Evolutionary conservation across 495 filamentous ascomycete species (phyloP).

Genomic region (Podospora tetraspora): DNA sequence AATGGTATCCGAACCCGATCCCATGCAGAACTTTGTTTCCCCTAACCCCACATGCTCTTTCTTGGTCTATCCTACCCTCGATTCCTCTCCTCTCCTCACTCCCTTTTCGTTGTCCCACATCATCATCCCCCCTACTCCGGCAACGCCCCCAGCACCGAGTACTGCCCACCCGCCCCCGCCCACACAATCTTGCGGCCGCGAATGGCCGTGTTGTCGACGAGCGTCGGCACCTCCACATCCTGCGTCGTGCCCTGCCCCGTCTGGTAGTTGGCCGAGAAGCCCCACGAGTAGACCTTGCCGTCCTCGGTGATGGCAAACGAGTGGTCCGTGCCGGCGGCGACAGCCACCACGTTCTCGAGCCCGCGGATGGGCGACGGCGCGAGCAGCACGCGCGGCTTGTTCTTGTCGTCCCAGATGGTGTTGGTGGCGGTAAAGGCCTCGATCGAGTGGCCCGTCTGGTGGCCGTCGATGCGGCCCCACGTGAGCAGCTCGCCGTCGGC

Average conservation of each 20-base stretch:
- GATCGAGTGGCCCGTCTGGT: constrained; percentile 54
- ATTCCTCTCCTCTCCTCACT: not conserved
- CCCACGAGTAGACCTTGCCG: constrained; percentile 64
- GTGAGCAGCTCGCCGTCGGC: constrained; percentile 56
- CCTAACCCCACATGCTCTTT: not conserved
- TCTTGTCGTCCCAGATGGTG: constrained; percentile 51
- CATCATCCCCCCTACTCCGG: constrained; percentile 3
- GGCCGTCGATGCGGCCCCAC: constrained; percentile 65
- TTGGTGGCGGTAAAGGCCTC: constrained; percentile 48
- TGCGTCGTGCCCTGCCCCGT: constrained; percentile 58
- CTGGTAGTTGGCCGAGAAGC: constrained; percentile 62
- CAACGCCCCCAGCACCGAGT: constrained; percentile 50
- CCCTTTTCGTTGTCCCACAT: not conserved
- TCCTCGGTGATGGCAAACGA: constrained; percentile 53
- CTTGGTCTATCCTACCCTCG: not conserved
- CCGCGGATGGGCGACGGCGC: constrained; percentile 41
- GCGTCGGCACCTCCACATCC: constrained; percentile 53
- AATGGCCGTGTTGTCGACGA: constrained; percentile 59
- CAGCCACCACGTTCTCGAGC: constrained; percentile 28
- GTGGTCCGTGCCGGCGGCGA: constrained; percentile 53
- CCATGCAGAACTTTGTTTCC: not conserved
- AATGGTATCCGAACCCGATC: not conserved
- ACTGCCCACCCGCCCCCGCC: constrained; percentile 62
- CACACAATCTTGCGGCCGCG: constrained; percentile 51
- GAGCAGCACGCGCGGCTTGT: constrained; percentile 52